Percentiles rank a stretch among this genome's conserved stretches.
These are phyloP conservation scores for Fusarium virguliforme DNA, from an alignment of 2,329 filamentous ascomycete genomes.

Conservation along the genomic window DNA sequence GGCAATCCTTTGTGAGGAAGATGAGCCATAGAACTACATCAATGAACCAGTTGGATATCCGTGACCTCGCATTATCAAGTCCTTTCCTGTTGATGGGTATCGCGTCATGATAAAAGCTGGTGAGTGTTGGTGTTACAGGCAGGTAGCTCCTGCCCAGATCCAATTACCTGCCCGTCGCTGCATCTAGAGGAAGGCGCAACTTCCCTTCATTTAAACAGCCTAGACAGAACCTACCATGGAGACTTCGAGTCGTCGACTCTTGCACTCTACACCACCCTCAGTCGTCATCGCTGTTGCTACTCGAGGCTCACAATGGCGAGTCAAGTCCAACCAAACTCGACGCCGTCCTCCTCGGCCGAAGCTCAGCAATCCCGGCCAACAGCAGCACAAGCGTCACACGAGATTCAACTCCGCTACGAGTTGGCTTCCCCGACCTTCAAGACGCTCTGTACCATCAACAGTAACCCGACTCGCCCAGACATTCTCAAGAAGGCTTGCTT, in stretches of 20 bases:
- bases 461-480: constrained; percentile 51
- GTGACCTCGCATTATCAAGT: background rate
- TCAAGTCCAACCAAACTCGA: background rate
- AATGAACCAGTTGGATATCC: too few relatives aligned
- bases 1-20: background rate
- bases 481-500: constrained; percentile 59
- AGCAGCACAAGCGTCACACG: constrained; percentile 34
- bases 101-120: background rate
- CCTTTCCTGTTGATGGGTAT: background rate
- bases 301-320: background rate
- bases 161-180: background rate
- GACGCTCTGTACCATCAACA: constrained; percentile 49
- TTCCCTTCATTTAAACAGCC: background rate
- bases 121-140: background rate
- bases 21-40: background rate
- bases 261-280: background rate
- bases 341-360: constrained; percentile 13
- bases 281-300: background rate
- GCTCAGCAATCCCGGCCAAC: background rate
- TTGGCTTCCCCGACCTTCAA: constrained; percentile 55
- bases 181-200: background rate
- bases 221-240: background rate
- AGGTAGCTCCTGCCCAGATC: background rate
- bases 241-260: background rate
- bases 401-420: constrained; percentile 56